Conservation (phyloP, 495 filamentous ascomycete genomes). For the Aspergillus nidulans region DNA sequence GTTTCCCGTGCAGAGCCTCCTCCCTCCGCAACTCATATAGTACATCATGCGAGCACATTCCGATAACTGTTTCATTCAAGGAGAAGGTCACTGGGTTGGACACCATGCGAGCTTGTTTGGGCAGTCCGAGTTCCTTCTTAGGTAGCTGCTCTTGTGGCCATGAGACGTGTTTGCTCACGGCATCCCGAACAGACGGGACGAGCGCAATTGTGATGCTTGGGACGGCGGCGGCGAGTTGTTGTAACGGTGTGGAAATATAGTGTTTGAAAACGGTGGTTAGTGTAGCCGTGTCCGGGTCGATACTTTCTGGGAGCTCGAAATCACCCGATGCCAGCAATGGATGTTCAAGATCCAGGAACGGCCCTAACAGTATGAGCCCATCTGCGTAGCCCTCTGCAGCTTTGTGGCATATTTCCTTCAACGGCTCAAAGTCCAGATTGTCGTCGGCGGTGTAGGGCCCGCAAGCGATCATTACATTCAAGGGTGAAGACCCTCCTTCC, state of each 20-base stretch:
- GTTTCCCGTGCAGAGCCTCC: constrained; percentile 61
- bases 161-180: constrained; percentile 72
- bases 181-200: constrained; percentile 82
- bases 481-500: constrained; percentile 55
- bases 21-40: constrained; percentile 74
- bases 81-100: constrained; percentile 84
- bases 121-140: constrained; percentile 66
- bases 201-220: constrained; percentile 77
- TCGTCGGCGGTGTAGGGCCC: constrained; percentile 91
- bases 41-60: constrained; percentile 76
- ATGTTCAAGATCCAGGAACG: constrained; percentile 88
- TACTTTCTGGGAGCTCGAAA: constrained; percentile 77
- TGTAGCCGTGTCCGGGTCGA: constrained; percentile 71
- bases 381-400: constrained; percentile 74
- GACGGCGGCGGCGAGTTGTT: constrained; percentile 58
- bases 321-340: constrained; percentile 84
- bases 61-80: constrained; percentile 78
- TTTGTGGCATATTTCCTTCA: constrained; percentile 72
- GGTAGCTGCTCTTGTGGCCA: constrained; percentile 85
- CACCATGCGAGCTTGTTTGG: constrained; percentile 69
- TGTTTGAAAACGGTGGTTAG: constrained; percentile 79
- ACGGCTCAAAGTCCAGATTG: constrained; percentile 81
- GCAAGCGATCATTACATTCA: constrained; percentile 71
- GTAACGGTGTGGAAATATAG: constrained; percentile 63
- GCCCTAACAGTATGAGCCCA: constrained; percentile 74